Base-by-base conservation (phyloP, 192 early-diverging fungal genomes). In the Coemansia sp. region DNA sequence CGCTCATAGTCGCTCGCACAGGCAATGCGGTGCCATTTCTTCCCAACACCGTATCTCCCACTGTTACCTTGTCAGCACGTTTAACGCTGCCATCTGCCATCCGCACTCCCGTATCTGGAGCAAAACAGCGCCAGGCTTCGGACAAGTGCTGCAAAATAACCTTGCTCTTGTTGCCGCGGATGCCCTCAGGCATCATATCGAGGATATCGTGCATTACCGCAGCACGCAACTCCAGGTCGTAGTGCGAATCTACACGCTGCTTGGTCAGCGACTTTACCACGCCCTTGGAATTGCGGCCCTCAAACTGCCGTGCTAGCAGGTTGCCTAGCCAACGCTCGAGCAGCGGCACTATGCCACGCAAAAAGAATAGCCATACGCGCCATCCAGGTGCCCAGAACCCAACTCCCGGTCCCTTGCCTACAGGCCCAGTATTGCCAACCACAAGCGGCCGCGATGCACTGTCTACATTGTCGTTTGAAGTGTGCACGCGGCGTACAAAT, bases 101-200 rank as follows among this genome's bases (percentile, higher is more conserved):
- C 20, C 56, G 59, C 10, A 73, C 59, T 21, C 5, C 54, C 9
- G 70, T 26, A 26, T 26, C 23, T 26, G 23, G 23, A 26, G 23
- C 23, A 26, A 26, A 26, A 4, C 23, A 88, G 45, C 91, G 81
- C 95, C 95, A 96, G 0, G 93, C 90, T 82, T 99, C 95, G 41
- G 84, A 87, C 53, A 99, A 80, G 64, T 99, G 97, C 79, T 96
- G 94, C 56, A 99, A 69, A 57, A 99, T 93, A 2, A 92, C 93
- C 50, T 91, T 84, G 49, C 91, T 90, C 76, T 99, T 99, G 80
- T 93, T 97, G 31, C 86, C 89, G 76, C 92, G 93, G 61, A 99
- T 94, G 17, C 93, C 94, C 79, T 96, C 94, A 16, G 97, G 97
- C 93, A 99, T 99, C 92, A 97, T 94, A 69, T 99, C 97, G 42